Evolutionary conservation across 805 yeast genomes (phyloP), one percentile per base, ranked within the genome.

Genomic region (Saccharomycopsis lassenensis): DNA sequence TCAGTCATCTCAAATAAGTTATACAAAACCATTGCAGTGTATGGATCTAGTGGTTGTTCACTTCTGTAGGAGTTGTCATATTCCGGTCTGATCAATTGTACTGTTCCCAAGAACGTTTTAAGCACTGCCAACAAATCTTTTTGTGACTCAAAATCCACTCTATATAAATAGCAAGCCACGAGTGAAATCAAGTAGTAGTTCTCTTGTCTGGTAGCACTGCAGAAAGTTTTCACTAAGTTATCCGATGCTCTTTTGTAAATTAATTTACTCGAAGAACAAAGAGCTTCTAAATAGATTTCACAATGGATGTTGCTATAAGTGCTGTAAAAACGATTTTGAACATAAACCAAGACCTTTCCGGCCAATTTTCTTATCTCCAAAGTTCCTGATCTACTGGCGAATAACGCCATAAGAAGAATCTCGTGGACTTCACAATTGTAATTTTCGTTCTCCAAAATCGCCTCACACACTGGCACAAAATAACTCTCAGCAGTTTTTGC

Each of bases 51-150:
- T 29, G 24, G n/a, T 17, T 16, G 12, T 16, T 29, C 7, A 29
- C 21, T 19, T 20, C 39, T 24, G 45, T 53, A 27, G 22, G 63
- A 68, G n/a, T 58, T 46, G 29, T 59, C 67, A 17, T 62, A 62
- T 6, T 64, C 64, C 4, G 57, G 47, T 5, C 58, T 52, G 27
- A 69, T 69, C 37, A 89, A 61, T 30, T 78, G 82, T 29, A 87
- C 76, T 2, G 77, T 72, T 50, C 82, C 91, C n/a, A 87, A 73
- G 96, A 97, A 91, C 1, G 98, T 96, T 7, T 84, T 61, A 34
- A 91, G 55, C 17, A 87, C 77, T 0, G 91, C 75, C 38, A 89
- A 58, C 8, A 89, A 67, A 52, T 87, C 95, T 40, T 83, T 71
- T 50, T 91, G 67, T 1, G 81, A 69, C 17, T 68, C 67, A 26